These are phyloP conservation scores for Gaertneriomyces sp. DNA, from an alignment of 192 early-diverging fungal species.

Conservation along the genomic window DNA sequence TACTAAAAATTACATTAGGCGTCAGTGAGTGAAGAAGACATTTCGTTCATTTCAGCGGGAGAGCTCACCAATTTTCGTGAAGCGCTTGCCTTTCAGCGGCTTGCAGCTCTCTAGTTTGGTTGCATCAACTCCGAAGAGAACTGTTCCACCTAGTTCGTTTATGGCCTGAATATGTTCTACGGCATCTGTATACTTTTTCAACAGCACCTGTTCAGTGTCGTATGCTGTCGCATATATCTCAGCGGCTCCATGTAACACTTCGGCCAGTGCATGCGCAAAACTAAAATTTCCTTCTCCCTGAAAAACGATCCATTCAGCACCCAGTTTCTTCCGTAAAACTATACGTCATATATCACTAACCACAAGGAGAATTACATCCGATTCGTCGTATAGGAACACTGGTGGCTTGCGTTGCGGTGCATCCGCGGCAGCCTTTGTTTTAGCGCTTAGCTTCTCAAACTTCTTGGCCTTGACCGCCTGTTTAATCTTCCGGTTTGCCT, in stretches of 20 bases:
- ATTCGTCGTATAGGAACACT: no score
- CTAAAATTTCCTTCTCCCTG: constrained; percentile 74
- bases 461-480: no score
- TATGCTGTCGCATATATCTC: constrained; percentile 73
- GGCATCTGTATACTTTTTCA: constrained; percentile 75
- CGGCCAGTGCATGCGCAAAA: constrained; percentile 72
- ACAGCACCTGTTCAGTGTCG: constrained; percentile 64
- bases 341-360: no score
- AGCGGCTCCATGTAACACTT: constrained; percentile 51
- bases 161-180: constrained; percentile 63
- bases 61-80: constrained; percentile 61
- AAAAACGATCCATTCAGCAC: no score
- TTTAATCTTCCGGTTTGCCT: no score
- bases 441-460: no score
- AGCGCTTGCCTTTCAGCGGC: constrained; percentile 49
- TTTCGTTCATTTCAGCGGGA: not conserved
- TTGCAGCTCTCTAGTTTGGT: constrained; percentile 61
- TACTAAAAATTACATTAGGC: constrained; percentile 29
- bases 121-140: constrained; percentile 76
- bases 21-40: no score
- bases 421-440: no score
- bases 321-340: no score
- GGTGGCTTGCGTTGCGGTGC: no score
- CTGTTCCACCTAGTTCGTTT: constrained; percentile 57
- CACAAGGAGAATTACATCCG: no score